These are phyloP conservation scores for Lepidium campestre DNA, from an alignment of 441 rosid genomes.

Conservation along the genomic window DNA sequence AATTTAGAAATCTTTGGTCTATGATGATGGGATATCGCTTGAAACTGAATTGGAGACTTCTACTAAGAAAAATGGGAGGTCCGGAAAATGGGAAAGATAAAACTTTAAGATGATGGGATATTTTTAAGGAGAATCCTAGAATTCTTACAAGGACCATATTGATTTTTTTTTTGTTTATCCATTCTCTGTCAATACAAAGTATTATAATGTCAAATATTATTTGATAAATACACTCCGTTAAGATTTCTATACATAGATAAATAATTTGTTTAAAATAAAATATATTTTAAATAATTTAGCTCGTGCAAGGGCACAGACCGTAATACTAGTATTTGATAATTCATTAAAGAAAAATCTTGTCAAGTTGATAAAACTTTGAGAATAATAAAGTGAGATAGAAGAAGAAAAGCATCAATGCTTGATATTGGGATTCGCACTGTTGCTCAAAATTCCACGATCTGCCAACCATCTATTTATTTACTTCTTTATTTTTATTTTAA, in stretches of 20 bases:
- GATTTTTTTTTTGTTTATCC: neutral
- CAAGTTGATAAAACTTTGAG: conserved; percentile 12
- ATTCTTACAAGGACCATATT: neutral
- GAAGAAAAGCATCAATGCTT: conserved; percentile 68
- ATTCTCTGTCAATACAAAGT: neutral
- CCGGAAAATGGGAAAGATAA: conserved; percentile 80
- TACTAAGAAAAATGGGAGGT: conserved; percentile 31
- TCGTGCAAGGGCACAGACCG: too few species aligned
- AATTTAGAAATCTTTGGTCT: conserved; percentile 32
- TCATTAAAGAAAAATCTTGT: neutral
- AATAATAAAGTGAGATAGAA: conserved; percentile 4
- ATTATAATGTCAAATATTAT: neutral
- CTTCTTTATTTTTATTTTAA: neutral
- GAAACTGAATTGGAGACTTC: conserved; percentile 28
- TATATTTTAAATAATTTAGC: too few species aligned
- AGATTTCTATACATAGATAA: neutral
- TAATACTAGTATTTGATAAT: too few species aligned
- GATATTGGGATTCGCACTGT: conserved; percentile 70
- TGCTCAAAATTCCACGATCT: conserved; percentile 53
- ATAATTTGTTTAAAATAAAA: neutral
- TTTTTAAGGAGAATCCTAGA: neutral
- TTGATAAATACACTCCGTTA: neutral
- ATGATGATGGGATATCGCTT: conserved; percentile 25
- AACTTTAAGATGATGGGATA: conserved; percentile 94
- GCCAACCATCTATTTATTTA: conserved; percentile 23